Percentiles rank a stretch among this genome's conserved stretches.
Conservation (phyloP, 2,329 filamentous ascomycete species). For the Fusarium denticulatum region DNA sequence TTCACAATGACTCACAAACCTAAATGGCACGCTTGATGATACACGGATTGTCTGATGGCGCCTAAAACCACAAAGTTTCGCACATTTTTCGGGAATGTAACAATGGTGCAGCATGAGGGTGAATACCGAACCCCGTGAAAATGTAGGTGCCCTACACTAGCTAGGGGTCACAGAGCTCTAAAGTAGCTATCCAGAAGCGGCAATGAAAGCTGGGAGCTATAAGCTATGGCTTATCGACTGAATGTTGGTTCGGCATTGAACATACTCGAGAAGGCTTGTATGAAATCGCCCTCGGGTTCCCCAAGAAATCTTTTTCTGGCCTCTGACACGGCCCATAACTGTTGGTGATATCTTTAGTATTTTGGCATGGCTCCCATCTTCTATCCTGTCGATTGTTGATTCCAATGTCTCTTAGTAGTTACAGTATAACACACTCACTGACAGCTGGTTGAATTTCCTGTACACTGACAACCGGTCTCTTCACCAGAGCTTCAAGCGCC, state of each 20-base stretch:
- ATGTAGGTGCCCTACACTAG: background rate
- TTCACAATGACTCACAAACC: background rate
- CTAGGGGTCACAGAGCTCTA: background rate
- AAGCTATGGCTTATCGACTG: background rate
- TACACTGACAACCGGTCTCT: background rate
- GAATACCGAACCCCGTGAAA: background rate
- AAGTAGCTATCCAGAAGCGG: background rate
- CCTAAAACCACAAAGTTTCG: background rate
- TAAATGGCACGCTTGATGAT: background rate
- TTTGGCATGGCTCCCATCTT: background rate
- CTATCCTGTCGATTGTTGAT: background rate
- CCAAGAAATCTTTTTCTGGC: too few relatives aligned
- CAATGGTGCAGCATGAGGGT: background rate
- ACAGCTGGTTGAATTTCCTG: background rate
- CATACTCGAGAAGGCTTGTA: background rate
- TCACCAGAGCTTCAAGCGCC: background rate
- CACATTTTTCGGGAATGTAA: background rate
- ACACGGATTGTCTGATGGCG: fast-evolving
- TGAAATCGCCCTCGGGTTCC: background rate
- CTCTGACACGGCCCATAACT: too few relatives aligned
- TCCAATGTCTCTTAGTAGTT: too few relatives aligned
- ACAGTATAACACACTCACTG: conserved; percentile 8
- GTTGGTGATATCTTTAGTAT: background rate
- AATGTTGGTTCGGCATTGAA: background rate
- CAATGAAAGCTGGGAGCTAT: background rate